Evolutionary conservation across 495 filamentous ascomycete species (phyloP).

Genomic region (Aspergillus nanangensis): DNA sequence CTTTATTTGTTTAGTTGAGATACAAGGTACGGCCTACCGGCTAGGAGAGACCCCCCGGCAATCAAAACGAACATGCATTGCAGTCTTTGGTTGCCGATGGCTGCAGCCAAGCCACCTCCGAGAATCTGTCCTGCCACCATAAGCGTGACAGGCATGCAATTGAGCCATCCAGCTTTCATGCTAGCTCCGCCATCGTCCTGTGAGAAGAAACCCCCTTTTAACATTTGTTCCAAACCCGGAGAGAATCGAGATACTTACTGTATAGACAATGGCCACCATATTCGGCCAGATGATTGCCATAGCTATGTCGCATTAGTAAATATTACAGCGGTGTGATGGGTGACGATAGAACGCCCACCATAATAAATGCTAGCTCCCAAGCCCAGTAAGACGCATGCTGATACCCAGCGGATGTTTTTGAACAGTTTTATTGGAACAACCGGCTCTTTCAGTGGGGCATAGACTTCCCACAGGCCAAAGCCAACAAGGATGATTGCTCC

Average conservation of each 20-base stretch:
- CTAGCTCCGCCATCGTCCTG: not conserved
- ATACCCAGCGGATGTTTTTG: not conserved
- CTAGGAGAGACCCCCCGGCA: not conserved
- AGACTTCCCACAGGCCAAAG: not conserved
- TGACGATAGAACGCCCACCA: not conserved
- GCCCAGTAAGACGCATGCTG: not conserved
- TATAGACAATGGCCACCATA: not conserved
- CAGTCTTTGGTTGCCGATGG: not conserved
- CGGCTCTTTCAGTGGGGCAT: not conserved
- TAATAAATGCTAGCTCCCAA: not conserved
- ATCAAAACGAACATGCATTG: not conserved
- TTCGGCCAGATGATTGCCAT: not conserved
- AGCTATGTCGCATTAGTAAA: not conserved
- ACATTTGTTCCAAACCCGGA: no score
- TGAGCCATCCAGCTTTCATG: not conserved
- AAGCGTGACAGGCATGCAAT: not conserved
- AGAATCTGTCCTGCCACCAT: not conserved
- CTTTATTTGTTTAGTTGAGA: not conserved
- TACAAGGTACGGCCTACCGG: not conserved
- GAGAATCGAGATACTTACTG: not conserved
- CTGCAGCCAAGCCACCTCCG: not conserved
- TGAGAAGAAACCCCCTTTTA: no score
- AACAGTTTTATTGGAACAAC: not conserved
- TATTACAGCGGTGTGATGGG: not conserved
- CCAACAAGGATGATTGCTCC: not conserved